Base-by-base conservation (phyloP, 1,139 yeast species). In the Pichia sp. region DNA sequence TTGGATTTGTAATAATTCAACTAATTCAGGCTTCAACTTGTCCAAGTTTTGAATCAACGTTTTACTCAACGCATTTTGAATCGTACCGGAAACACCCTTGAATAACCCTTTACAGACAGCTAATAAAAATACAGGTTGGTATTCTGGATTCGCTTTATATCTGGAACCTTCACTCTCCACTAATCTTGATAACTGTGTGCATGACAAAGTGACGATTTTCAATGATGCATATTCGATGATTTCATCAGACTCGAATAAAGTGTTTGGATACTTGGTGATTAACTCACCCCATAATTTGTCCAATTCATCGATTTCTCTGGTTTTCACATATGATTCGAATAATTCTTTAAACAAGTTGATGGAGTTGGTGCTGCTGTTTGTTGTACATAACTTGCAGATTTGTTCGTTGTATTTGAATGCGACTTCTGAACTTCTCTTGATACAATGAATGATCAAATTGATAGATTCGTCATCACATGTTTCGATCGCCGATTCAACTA, bases 271-370 rank as follows among this genome's bases (percentile, higher is more conserved):
- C 14, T 30, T 8, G 6, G 21, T 20, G 12, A 73, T 65, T 5
- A 72, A 67, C 2, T 56, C 45, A 14, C 68, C 65, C 84, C 86
- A 83, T 14, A 71, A 61, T 0, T 66, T 62, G 42, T 79, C 68
- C 54, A 85, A 84, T 4, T 65, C 63, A 10, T 65, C 66, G 38
- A 81, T 67, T 46, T 83, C 89, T 68, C 94, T 76, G 7, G 83
- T 83, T 54, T 70, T 75, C 5, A 73, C 68, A 58, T 73, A 77
- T 11, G 84, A 76, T 10, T 68, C 65, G 3, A 81, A 63, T 15
- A 83, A 53, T 22, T 69, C 67, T 67, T 52, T 45, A 9, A 69
- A 46, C 14, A 65, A 53, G 3, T 49, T 40, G n/a, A 66, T 56
- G 22, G 66, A 65, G 10, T 56, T 44, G 40, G 53, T 15, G 3